Evolutionary conservation across 176 grass and related monocot genomes (phyloP).

Genomic region (Avena atlantica): DNA sequence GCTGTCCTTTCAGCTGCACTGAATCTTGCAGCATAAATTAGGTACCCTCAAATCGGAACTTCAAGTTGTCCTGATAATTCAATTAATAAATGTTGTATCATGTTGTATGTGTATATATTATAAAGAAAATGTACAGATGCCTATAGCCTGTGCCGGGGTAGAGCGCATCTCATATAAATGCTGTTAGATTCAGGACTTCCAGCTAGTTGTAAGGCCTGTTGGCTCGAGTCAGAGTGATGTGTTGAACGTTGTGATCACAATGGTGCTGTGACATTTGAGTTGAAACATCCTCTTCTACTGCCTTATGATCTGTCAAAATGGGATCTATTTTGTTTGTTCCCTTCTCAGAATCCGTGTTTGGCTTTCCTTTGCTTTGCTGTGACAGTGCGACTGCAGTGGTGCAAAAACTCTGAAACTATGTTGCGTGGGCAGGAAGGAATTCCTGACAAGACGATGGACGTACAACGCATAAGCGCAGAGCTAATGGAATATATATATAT

Average conservation of each 20-base stretch:
- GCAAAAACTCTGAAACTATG: too few species aligned
- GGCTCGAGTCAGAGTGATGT: background rate
- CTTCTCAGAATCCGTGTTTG: too few species aligned
- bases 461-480: too few species aligned
- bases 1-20: conserved; percentile 30
- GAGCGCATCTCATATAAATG: conserved; percentile 29
- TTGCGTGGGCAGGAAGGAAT: too few species aligned
- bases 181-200: conserved; percentile 13
- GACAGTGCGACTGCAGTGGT: too few species aligned
- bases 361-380: background rate
- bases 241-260: background rate
- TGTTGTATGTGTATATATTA: conserved; percentile 50
- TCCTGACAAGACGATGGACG: too few species aligned
- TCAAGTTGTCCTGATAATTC: conserved; percentile 44
- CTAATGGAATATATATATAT: too few species aligned
- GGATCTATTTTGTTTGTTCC: background rate
- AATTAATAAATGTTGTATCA: conserved; percentile 57
- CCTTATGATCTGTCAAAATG: background rate
- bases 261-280: background rate
- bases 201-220: background rate
- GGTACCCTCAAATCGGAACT: conserved; percentile 44
- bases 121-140: conserved; percentile 54
- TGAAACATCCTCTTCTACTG: background rate
- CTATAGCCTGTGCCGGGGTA: conserved; percentile 17
- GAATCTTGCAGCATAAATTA: conserved; percentile 44